These are phyloP conservation scores for Scutellaria minor DNA, from an alignment of 257 asterid genomes.

Conservation along the genomic window DNA sequence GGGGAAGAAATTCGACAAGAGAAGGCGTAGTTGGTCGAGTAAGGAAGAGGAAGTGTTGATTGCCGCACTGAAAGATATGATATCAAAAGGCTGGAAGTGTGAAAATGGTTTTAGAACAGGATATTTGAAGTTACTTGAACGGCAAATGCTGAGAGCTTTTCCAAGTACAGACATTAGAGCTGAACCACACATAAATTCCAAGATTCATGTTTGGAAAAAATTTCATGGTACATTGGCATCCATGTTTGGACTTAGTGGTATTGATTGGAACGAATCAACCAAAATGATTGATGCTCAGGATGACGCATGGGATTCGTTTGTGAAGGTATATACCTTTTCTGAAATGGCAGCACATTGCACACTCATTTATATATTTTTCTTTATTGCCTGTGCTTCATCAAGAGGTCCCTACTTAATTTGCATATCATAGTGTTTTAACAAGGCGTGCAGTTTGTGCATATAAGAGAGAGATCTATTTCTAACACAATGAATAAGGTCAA, in stretches of 20 bases:
- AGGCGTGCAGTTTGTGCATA: not conserved
- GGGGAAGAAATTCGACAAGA: slow-evolving; percentile 30
- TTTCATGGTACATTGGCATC: slow-evolving; percentile 32
- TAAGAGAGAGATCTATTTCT: not conserved
- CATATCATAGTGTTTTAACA: not conserved
- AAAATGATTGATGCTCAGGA: slow-evolving; percentile 42
- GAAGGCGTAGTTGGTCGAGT: slow-evolving; percentile 41
- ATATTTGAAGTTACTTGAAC: slow-evolving; percentile 38
- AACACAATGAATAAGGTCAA: not conserved
- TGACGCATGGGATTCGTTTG: slow-evolving; percentile 40
- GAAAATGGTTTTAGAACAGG: slow-evolving; percentile 42
- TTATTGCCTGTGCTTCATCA: not conserved
- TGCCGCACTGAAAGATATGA: slow-evolving; percentile 37
- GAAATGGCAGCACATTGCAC: not conserved
- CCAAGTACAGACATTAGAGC: slow-evolving; percentile 39
- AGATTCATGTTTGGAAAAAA: slow-evolving; percentile 44
- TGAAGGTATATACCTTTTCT: slow-evolving; percentile 31
- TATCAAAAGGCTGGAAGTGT: slow-evolving; percentile 43
- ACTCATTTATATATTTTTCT: slow-evolving; percentile 3
- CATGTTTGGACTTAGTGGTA: slow-evolving; percentile 33
- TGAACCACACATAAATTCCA: slow-evolving; percentile 43
- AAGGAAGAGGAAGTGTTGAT: slow-evolving; percentile 45
- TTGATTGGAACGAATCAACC: slow-evolving; percentile 30
- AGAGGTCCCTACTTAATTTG: not conserved
- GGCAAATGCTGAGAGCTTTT: slow-evolving; percentile 35